Conservation (phyloP, 805 yeast species). For the Metschnikowia peoriensis region DNA sequence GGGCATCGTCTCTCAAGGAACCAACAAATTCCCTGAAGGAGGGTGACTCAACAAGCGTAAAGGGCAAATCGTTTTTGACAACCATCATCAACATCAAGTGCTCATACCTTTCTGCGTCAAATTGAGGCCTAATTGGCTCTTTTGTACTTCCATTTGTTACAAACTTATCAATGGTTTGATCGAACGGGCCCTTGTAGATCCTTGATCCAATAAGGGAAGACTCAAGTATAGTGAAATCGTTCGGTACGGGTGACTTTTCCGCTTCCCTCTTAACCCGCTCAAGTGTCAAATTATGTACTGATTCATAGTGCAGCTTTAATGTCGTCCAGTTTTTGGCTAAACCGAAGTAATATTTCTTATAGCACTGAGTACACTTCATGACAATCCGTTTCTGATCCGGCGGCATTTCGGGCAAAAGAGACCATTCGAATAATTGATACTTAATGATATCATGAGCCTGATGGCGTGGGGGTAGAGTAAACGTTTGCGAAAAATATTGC, state of each 20-base stretch:
- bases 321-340: conserved; percentile 1
- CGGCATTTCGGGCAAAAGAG: not conserved
- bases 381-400: not conserved
- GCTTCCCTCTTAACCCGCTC: not conserved
- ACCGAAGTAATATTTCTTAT: not conserved
- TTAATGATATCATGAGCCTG: not conserved
- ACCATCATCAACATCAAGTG: conserved; percentile 1
- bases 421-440: not conserved
- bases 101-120: not conserved
- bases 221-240: not conserved
- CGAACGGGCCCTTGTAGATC: not conserved
- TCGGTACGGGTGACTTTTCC: not conserved
- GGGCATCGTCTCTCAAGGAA: conserved; percentile 4
- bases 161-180: too few species aligned
- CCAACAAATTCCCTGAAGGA: not conserved
- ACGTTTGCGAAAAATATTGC: not conserved
- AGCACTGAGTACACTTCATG: not conserved
- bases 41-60: not conserved
- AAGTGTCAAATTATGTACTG: conserved; percentile 1
- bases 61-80: not conserved
- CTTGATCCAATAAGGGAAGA: not conserved
- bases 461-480: not conserved
- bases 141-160: too few species aligned
- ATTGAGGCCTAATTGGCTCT: not conserved
- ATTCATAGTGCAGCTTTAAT: not conserved